Evolutionary conservation across 2,329 filamentous ascomycete genomes (phyloP), one percentile per base, ranked within the genome.

Genomic region (Hymenotorrendiella dingleyae): DNA sequence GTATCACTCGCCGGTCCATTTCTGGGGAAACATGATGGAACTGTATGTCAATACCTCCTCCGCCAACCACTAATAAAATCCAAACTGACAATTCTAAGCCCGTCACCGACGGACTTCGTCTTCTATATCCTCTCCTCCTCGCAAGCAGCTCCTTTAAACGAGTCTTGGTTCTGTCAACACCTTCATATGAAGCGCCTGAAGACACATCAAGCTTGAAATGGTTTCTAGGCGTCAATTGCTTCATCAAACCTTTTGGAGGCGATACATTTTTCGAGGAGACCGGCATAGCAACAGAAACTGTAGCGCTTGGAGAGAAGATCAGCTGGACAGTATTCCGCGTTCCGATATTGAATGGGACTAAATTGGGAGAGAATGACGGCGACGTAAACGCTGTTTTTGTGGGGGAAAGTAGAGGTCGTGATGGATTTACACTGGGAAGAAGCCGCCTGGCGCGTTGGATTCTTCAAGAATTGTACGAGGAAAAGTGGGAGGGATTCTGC

Each of bases 291-390:
- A 39, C 52, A 20, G 52, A 49, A n/a, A 56, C 54, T 2, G 54
- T 49, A 1, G 46, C 43, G 2, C 33, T 56, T 9, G 49, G 48
- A 3, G 49, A 55, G 9, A 48, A 48, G 14, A 48, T 57, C 11
- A 36, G 40, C 4, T 57, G 55, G 55, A 56, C 54, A 2, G 43
- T 56, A 1, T 57, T 57, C 19, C 34, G 54, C 16, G 54, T 57
- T 4, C 52, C 54, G 10, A 17, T 50, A 4, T 38, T 56, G 21
- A 21, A 37, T 8, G 55, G 50, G 8, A 48, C 44, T n/a, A 40
- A 36, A 24, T 14, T 55, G 12, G 47, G 42, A n/a, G 45, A 47
- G 28, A 49, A 46, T 32, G 34, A 35, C 5, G 50, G 48, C 0
- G 48, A 46, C 11, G 49, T 50, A 4, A 36, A 52, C 35, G 55